Evolutionary conservation across 371 early-diverging fungal genomes (phyloP).

Genomic region (Mucor piriformis): DNA sequence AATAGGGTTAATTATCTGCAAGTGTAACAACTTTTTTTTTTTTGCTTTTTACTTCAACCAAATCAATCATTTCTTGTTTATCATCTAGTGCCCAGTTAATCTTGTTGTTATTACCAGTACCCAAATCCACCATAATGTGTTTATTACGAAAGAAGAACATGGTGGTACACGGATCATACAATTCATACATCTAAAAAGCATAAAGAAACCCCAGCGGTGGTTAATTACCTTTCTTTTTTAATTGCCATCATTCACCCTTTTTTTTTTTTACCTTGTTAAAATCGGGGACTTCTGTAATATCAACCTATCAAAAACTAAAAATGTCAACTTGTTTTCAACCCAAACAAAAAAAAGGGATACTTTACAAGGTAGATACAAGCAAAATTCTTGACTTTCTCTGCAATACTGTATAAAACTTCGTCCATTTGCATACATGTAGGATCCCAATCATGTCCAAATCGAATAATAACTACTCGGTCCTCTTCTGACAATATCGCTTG

Average conservation of each 20-base stretch:
- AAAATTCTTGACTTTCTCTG: slow-evolving; percentile 97
- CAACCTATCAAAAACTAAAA: slow-evolving; percentile 48
- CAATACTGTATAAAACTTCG: slow-evolving; percentile 88
- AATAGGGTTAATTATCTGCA: background rate
- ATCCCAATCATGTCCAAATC: slow-evolving; percentile 98
- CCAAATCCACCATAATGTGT: slow-evolving; percentile 98
- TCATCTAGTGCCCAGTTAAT: slow-evolving; percentile 95
- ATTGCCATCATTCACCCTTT: background rate
- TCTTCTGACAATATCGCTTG: slow-evolving; percentile 98
- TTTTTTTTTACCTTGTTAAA: slow-evolving; percentile 75
- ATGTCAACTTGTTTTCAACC: background rate
- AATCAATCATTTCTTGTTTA: slow-evolving; percentile 87
- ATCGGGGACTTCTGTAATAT: slow-evolving; percentile 85
- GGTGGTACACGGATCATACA: slow-evolving; percentile 95
- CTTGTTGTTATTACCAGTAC: slow-evolving; percentile 99
- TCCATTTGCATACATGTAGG: slow-evolving; percentile 97
- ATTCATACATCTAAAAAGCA: slow-evolving; percentile 82
- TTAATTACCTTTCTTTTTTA: background rate
- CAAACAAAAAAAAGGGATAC: background rate
- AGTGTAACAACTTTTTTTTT: background rate
- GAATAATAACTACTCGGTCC: slow-evolving; percentile 93
- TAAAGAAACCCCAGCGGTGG: too few relatives aligned
- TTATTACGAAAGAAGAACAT: slow-evolving; percentile 97
- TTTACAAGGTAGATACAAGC: slow-evolving; percentile 91
- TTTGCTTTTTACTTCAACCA: slow-evolving; percentile 65